Base-by-base conservation (phyloP, 1,284 basidiomycete species). In the Sphaerobolus stellatus region DNA sequence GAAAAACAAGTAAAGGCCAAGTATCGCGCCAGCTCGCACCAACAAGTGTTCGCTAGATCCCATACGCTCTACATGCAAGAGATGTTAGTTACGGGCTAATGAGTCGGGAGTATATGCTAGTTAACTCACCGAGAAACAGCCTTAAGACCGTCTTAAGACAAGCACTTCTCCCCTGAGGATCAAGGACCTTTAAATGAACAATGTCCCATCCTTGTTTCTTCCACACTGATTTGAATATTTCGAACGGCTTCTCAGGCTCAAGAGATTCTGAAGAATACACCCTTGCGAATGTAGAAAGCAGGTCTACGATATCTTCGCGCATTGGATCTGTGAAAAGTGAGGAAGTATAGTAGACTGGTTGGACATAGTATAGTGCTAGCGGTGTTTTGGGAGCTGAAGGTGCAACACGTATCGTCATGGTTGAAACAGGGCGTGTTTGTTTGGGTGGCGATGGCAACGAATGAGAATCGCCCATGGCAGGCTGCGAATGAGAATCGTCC, bases 341-440 rank as follows among this genome's bases (percentile, higher is more conserved):
- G 2, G 87, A 90, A 0, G 87, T 87, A 62, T 89, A 90, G 66
- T 86, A 90, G 20, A 75, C 71, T 1, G 86, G 86, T 62, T 91
- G 88, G n/a, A n/a, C n/a, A n/a, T n/a, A n/a, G n/a, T n/a, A n/a
- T n/a, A n/a, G n/a, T n/a, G n/a, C n/a, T n/a, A n/a, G n/a, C n/a
- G n/a, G n/a, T n/a, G n/a, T n/a, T n/a, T n/a, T n/a, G n/a, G n/a
- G n/a, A n/a, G n/a, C n/a, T n/a, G n/a, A n/a, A n/a, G n/a, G n/a
- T n/a, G n/a, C n/a, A n/a, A n/a, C n/a, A n/a, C n/a, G n/a, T n/a
- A n/a, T n/a, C n/a, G n/a, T n/a, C n/a, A n/a, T n/a, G n/a, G n/a
- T n/a, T n/a, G n/a, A n/a, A n/a, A n/a, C n/a, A n/a, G n/a, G n/a
- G n/a, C n/a, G n/a, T n/a, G n/a, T n/a, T n/a, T n/a, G n/a, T n/a